phyloP scores from a whole-genome alignment of 2,329 filamentous ascomycete species.

The Pyrenochaeta sp. region DNA sequence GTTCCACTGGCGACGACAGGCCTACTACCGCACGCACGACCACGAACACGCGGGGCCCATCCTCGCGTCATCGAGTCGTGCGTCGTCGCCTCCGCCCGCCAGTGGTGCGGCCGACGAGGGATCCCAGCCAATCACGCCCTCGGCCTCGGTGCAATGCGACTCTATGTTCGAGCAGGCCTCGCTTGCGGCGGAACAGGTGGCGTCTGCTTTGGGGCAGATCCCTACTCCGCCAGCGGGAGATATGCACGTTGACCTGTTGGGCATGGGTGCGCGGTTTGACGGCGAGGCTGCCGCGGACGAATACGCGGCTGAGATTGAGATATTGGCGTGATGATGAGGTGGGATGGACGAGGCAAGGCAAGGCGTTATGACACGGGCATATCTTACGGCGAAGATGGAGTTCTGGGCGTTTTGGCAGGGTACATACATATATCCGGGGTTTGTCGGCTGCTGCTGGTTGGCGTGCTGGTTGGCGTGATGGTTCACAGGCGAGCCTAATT shows the following conservation, averaged over 20 bases:
- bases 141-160: background rate
- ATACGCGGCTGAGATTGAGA: conserved; percentile 13
- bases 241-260: conserved; percentile 6
- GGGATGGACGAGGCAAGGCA: background rate
- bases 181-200: too few species aligned
- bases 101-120: background rate
- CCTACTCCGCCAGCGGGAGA: too few species aligned
- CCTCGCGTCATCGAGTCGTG: background rate
- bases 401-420: background rate
- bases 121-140: background rate
- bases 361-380: too few species aligned
- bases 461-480: background rate
- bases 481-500: too few species aligned
- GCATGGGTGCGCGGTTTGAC: conserved; percentile 8
- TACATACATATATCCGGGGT: too few species aligned
- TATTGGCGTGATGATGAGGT: conserved; percentile 8
- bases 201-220: too few species aligned
- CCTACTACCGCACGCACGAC: conserved; percentile 12
- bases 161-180: too few species aligned
- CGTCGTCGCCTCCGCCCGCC: too few species aligned
- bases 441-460: too few species aligned
- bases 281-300: conserved; percentile 1
- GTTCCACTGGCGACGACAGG: conserved; percentile 28
- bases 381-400: conserved; percentile 1
- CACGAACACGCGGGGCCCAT: too few species aligned